These are phyloP conservation scores for Paraconiothyrium sp. DNA, from an alignment of 2,329 filamentous ascomycete genomes.

Conservation along the genomic window DNA sequence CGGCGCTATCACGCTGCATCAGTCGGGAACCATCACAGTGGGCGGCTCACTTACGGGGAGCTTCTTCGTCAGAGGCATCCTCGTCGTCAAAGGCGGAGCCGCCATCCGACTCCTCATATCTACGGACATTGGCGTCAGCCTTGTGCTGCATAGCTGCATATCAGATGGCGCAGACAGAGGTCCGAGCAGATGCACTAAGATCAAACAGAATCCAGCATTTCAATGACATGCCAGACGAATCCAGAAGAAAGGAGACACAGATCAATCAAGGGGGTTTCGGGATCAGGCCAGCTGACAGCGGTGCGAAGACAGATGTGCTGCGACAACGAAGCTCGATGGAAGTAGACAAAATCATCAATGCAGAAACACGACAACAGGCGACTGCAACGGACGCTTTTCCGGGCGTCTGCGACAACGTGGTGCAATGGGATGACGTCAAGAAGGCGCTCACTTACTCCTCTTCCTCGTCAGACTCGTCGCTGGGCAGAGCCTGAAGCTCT, in stretches of 20 bases:
- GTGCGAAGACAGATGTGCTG: conserved; percentile 20
- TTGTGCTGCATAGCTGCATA: conserved; percentile 14
- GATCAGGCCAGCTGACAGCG: conserved; percentile 27
- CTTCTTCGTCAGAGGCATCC: conserved; percentile 47
- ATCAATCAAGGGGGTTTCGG: conserved; percentile 1
- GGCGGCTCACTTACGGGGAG: conserved; percentile 40
- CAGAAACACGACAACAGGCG: conserved; percentile 26
- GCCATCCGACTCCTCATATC: conserved; percentile 48
- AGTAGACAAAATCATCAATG: conserved; percentile 23
- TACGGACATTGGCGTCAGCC: conserved; percentile 34
- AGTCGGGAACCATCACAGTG: background rate
- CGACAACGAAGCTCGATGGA: conserved; percentile 27
- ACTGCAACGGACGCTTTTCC: conserved; percentile 30
- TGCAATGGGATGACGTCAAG: conserved; percentile 50
- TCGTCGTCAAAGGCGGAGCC: conserved; percentile 48
- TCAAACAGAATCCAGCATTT: conserved; percentile 1
- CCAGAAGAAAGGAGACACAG: conserved; percentile 12
- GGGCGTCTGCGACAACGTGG: conserved; percentile 31
- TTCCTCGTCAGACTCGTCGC: conserved; percentile 55
- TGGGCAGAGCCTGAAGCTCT: conserved; percentile 56
- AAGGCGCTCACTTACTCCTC: conserved; percentile 52
- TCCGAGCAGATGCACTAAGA: conserved; percentile 13
- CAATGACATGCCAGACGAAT: conserved; percentile 6
- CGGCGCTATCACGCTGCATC: conserved; percentile 34
- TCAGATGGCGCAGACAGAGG: background rate